A percentile compares a stretch with the other conserved stretches of the same genome.
Evolutionary conservation across 2,329 filamentous ascomycete genomes (phyloP).

Genomic region (Botrytis tulipae): DNA sequence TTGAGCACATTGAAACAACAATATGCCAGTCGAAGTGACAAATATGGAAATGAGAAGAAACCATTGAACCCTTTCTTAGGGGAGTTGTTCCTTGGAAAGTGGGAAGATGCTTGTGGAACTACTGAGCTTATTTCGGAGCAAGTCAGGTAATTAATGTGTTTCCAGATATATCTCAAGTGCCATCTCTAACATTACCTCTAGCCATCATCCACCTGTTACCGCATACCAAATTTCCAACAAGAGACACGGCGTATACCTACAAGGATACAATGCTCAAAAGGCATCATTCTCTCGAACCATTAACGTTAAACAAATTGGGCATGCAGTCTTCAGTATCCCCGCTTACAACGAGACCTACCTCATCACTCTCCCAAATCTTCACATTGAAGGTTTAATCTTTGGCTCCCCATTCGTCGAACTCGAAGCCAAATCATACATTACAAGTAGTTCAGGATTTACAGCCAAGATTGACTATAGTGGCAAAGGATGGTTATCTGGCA

Average conservation of each 20-base stretch:
- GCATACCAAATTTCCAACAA: slow-evolving; percentile 91
- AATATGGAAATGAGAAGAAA: slow-evolving; percentile 91
- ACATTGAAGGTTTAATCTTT: slow-evolving; percentile 90
- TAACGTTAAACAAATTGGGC: slow-evolving; percentile 90
- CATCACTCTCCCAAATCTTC: slow-evolving; percentile 85
- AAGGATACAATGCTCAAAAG: slow-evolving; percentile 95
- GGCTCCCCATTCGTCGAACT: slow-evolving; percentile 88
- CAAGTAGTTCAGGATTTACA: slow-evolving; percentile 81
- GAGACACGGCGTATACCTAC: slow-evolving; percentile 72
- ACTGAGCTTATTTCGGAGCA: slow-evolving; percentile 91
- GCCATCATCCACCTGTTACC: slow-evolving; percentile 90
- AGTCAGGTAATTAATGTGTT: slow-evolving; percentile 62
- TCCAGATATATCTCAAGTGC: not conserved
- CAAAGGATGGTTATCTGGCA: slow-evolving; percentile 91
- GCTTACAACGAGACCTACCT: slow-evolving; percentile 62
- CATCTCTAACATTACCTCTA: slow-evolving; percentile 35
- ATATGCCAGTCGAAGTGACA: slow-evolving; percentile 70
- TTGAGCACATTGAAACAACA: slow-evolving; percentile 89
- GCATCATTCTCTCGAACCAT: slow-evolving; percentile 93
- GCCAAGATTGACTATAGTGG: slow-evolving; percentile 90
- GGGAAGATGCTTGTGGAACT: slow-evolving; percentile 77
- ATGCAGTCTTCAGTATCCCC: slow-evolving; percentile 77
- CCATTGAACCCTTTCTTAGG: slow-evolving; percentile 94
- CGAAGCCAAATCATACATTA: slow-evolving; percentile 80
- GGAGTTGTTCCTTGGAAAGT: slow-evolving; percentile 89